These are phyloP conservation scores for Microstegium vimineum DNA, from an alignment of 176 grass and related monocot species.

Conservation along the genomic window DNA sequence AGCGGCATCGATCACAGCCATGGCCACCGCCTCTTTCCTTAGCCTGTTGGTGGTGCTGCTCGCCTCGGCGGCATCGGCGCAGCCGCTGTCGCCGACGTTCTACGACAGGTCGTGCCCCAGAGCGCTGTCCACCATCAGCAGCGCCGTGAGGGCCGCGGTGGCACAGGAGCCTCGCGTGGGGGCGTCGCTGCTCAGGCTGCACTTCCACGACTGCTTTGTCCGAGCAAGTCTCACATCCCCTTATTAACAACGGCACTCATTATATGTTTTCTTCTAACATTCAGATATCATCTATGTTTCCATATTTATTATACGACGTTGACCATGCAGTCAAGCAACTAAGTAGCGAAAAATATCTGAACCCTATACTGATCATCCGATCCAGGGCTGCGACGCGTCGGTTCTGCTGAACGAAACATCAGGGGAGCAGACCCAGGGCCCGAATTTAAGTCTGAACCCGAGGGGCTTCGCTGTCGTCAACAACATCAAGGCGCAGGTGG, in stretches of 20 bases:
- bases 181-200: conserved; percentile 68
- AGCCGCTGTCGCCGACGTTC: conserved; percentile 73
- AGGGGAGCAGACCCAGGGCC: conserved; percentile 5
- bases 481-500: conserved; percentile 61
- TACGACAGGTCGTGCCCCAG: conserved; percentile 69
- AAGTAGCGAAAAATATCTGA: too few relatives aligned
- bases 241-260: too few relatives aligned
- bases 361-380: too few relatives aligned
- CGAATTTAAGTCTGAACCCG: conserved; percentile 21
- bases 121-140: conserved; percentile 55
- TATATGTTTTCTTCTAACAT: too few relatives aligned
- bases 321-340: too few relatives aligned
- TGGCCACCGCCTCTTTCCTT: conserved; percentile 21
- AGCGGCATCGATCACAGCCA: neutral
- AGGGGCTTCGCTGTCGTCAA: conserved; percentile 46
- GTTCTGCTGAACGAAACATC: conserved; percentile 45
- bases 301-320: too few relatives aligned
- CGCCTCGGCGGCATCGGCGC: conserved; percentile 31
- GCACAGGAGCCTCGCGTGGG: conserved; percentile 47
- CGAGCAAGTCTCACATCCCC: conserved; percentile 35
- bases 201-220: conserved; percentile 97
- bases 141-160: conserved; percentile 48
- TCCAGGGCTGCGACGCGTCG: conserved; percentile 71
- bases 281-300: too few relatives aligned
- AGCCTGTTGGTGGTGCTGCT: conserved; percentile 32